Evolutionary conservation across 176 grass and related monocot species (phyloP).

Genomic region (Carex cristatella): DNA sequence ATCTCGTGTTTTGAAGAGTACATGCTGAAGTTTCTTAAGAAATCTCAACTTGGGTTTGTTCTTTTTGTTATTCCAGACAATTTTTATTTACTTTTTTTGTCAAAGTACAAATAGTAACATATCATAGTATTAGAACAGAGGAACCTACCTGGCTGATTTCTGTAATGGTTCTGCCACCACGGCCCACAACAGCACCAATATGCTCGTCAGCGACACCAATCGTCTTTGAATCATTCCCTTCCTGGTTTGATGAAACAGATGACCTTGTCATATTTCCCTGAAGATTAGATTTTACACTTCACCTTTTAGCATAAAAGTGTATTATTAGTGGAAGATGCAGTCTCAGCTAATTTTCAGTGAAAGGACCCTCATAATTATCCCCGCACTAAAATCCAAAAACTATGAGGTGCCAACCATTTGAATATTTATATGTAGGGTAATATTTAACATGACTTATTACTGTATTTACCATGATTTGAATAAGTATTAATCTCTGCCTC

Average conservation of each 20-base stretch:
- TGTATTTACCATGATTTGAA: no score
- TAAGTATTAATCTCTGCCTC: no score
- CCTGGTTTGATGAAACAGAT: constrained; percentile 30
- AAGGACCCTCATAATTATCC: not conserved
- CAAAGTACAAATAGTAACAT: not conserved
- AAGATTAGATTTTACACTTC: not conserved
- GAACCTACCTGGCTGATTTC: constrained; percentile 74
- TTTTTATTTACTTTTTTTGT: not conserved
- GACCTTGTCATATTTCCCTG: constrained; percentile 49
- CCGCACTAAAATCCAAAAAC: no score
- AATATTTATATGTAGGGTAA: no score
- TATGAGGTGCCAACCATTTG: no score
- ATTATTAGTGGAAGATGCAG: not conserved
- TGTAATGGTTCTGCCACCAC: constrained; percentile 72
- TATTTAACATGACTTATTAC: no score
- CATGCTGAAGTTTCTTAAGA: not conserved
- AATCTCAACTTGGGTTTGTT: not conserved
- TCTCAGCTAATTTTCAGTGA: not conserved
- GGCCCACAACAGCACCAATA: constrained; percentile 82
- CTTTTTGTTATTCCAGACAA: not conserved
- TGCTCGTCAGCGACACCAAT: constrained; percentile 85
- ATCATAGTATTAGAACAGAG: not conserved
- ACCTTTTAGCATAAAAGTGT: not conserved
- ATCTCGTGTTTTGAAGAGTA: not conserved
- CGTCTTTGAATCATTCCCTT: constrained; percentile 50